These are phyloP conservation scores for Geosmithia morbida DNA, from an alignment of 2,329 filamentous ascomycete genomes.

Conservation along the genomic window DNA sequence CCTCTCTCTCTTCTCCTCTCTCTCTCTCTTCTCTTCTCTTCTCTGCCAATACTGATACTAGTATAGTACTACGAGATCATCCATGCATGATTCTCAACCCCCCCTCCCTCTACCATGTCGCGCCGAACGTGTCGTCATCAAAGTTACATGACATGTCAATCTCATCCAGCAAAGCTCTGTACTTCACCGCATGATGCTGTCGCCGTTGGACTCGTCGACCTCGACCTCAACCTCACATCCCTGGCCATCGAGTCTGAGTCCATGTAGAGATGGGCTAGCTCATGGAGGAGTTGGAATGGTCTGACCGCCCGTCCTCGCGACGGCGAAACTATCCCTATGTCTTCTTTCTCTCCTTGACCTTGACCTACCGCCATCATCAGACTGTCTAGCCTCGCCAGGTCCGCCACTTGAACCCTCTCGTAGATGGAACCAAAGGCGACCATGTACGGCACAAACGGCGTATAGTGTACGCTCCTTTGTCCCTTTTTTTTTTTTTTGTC, in stretches of 20 bases:
- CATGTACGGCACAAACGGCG: not conserved
- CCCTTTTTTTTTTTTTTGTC: too few relatives aligned
- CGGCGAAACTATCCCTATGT: not conserved
- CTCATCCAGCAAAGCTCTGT: not conserved
- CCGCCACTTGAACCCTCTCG: not conserved
- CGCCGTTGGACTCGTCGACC: not conserved
- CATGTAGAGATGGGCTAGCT: not conserved
- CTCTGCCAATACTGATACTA: too few relatives aligned
- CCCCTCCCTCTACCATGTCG: not conserved
- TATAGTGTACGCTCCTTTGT: not conserved
- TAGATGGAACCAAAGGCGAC: not conserved
- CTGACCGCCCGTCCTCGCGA: not conserved
- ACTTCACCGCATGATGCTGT: not conserved
- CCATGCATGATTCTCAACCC: too few relatives aligned
- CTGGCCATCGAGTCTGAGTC: not conserved
- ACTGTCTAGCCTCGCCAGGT: not conserved
- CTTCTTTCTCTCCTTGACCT: not conserved
- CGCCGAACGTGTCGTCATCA: not conserved
- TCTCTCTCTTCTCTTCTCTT: too few relatives aligned
- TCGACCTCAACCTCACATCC: not conserved
- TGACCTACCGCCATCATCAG: not conserved
- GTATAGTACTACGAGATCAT: too few relatives aligned
- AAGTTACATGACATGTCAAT: not conserved
- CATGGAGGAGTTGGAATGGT: not conserved
- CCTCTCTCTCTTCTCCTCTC: too few relatives aligned